Evolutionary conservation across 257 asterid species (phyloP), one percentile per base, ranked within the genome.

Genomic region (Ilex aquifolium): DNA sequence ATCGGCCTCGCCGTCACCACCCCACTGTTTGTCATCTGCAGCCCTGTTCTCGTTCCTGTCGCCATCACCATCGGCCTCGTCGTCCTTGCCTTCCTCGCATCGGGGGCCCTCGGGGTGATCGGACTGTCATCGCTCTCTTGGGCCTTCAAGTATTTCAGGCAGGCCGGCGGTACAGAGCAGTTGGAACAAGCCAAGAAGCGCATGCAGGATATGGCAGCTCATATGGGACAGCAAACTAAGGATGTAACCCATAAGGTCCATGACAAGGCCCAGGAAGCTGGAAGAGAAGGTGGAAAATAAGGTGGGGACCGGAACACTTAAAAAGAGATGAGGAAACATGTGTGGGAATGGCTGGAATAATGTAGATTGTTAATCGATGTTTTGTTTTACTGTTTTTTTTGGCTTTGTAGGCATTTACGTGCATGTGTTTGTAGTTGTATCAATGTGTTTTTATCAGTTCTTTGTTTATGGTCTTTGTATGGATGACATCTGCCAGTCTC

Each of bases 21-120:
- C 15, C 98, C 96, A 0, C 74, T 91, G 2, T 83, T 88, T 70
- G 44, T 88, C 32, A 80, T 91, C 51, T 86, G 69, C 80, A 91
- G 96, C 83, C 96, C 98, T 0, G 78, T 91, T 59, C 52, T 88
- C 1, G 80, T 91, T 16, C 98, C 98, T 1, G 95, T 96, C 21
- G 73, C 73, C 40, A 44, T 83, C 14, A 60, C 80, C 0, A 0
- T 79, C 3, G 86, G 55, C 15, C 83, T 88, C 9, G 78, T 95
- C 2, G 91, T 88, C 5, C 60, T 83, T 2, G 98, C 91, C 1
- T 74, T 88, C 36, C 30, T 91, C 11, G 72, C 96, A 1, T 91
- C 96, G 0, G 95, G 98, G 0, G 96, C 95, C 1, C 84, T 91
- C 42, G 96, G 96, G 14, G 68, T 88, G 5, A 84, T 94, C 6